Percentiles rank a stretch among this genome's conserved stretches.
Conservation (phyloP, 192 early-diverging fungal species). For the Coemansia sp. region DNA sequence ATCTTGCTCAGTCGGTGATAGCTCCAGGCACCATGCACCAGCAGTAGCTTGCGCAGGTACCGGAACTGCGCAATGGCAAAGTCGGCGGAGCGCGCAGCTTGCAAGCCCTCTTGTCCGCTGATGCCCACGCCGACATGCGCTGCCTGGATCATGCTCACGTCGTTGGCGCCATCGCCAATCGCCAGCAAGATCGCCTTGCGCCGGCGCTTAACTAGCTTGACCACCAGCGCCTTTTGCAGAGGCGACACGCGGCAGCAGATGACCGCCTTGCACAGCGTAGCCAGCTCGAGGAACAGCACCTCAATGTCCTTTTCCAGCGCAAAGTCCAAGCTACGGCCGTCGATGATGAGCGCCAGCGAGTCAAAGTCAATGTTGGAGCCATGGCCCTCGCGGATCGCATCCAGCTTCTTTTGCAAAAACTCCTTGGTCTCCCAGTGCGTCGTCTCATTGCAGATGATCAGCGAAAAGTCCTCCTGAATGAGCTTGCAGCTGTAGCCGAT, state of each 20-base stretch:
- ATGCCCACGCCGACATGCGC: constrained; percentile 95
- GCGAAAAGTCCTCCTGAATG: constrained; percentile 74
- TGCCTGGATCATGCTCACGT: constrained; percentile 98
- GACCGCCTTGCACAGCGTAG: constrained; percentile 80
- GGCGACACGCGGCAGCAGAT: constrained; percentile 97
- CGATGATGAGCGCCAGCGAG: constrained; percentile 79
- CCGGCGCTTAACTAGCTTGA: constrained; percentile 77
- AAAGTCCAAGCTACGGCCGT: constrained; percentile 80
- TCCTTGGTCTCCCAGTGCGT: constrained; percentile 91
- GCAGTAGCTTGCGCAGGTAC: constrained; percentile 75
- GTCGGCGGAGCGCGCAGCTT: constrained; percentile 90
- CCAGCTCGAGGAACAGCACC: constrained; percentile 66
- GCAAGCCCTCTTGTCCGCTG: constrained; percentile 92
- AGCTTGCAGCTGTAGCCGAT: constrained; percentile 96
- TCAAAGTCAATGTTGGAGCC: constrained; percentile 63
- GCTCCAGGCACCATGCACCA: constrained; percentile 93
- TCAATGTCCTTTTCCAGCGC: constrained; percentile 64
- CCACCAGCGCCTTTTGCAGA: constrained; percentile 93
- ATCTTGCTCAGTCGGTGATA: constrained; percentile 78
- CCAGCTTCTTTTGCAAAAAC: constrained; percentile 84
- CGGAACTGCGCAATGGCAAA: constrained; percentile 92
- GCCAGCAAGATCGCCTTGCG: constrained; percentile 86
- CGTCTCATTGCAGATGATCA: constrained; percentile 89
- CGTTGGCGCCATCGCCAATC: constrained; percentile 97
- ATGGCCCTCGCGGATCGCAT: constrained; percentile 95